Base-by-base conservation (phyloP, 2,329 filamentous ascomycete species). In the Cladophialophora chaetospira region DNA sequence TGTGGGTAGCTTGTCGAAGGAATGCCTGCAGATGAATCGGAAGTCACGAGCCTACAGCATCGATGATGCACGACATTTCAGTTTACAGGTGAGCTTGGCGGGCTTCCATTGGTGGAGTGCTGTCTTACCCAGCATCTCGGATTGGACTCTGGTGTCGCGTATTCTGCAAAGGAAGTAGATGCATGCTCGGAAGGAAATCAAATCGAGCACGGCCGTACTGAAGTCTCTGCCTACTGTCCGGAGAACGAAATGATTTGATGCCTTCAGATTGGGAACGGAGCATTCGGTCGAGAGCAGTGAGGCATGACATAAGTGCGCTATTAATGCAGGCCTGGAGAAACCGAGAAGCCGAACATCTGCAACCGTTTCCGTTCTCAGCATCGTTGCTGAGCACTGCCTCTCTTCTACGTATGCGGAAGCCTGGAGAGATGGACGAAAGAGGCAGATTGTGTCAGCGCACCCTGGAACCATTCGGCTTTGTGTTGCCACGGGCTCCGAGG, bases 21-120 rank as follows among this genome's bases (percentile, higher is more conserved):
- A 21, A 6, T 19, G n/a, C 23, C 42, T 13, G 23, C 42, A 28
- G 23, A 23, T 44, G 11, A 19, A 28, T 4, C 8, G 3, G 21
- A 3, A 11, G 42, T 13, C 42, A 23, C n/a, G 42, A 26, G 26
- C 9, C 21, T 15, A 44, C 23, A 8, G 8, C 19, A 44, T 51
- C 42, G 33, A 57, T 53, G 47, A 51, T 59, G 52, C 56, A 52
- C 35, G 23, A 55, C 52, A 51, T 52, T 35, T 25, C 19, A 8
- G 29, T 26, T 5, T 31, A 40, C n/a, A 33, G 21, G 35, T 43
- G 43, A n/a, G 38, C 57, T 59, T 59, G 57, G 57, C 57, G 21
- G 28, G 38, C 15, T 38, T 17, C 48, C 40, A 59, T 59, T 59
- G 57, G 57, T 52, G 33, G 21, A 25, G 9, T 9, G 8, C n/a